Evolutionary conservation across 257 asterid genomes (phyloP).

Genomic region (Paulownia fortunei): DNA sequence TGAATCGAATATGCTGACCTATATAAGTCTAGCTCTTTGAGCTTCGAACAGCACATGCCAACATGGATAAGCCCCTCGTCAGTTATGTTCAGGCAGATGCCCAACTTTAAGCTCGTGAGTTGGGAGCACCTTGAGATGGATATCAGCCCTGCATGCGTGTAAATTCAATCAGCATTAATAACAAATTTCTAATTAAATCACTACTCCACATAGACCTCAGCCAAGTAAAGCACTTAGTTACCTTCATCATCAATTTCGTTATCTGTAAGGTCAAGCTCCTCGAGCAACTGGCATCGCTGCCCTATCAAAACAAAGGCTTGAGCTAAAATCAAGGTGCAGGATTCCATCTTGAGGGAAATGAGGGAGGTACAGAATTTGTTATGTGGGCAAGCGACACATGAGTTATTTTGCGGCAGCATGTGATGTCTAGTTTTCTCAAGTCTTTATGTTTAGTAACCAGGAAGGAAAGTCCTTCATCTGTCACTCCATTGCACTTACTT

Average conservation of each 20-base stretch:
- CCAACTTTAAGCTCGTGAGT: constrained; percentile 74
- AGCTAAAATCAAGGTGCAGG: constrained; percentile 60
- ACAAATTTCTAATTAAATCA: constrained; percentile 3
- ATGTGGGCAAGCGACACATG: constrained; percentile 64
- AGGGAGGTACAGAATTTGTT: constrained; percentile 75
- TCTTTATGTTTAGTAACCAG: constrained; percentile 68
- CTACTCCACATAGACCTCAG: neutral
- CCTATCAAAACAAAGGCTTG: constrained; percentile 82
- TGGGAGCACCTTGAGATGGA: constrained; percentile 71
- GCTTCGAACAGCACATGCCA: constrained; percentile 70
- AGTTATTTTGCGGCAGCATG: constrained; percentile 87
- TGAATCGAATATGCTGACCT: constrained; percentile 47
- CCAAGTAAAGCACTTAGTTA: constrained; percentile 33
- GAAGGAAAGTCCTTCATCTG: constrained; percentile 84
- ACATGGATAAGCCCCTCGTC: constrained; percentile 73
- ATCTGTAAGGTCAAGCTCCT: constrained; percentile 91
- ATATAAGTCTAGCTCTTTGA: constrained; percentile 82
- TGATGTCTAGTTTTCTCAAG: constrained; percentile 76
- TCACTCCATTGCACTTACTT: constrained; percentile 83
- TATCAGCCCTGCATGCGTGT: constrained; percentile 58
- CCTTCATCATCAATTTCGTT: constrained; percentile 89
- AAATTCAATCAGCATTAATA: constrained; percentile 8
- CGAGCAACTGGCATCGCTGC: constrained; percentile 68
- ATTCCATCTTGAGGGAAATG: constrained; percentile 85
- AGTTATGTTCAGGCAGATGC: constrained; percentile 72